phyloP scores from a whole-genome alignment of 768 basidiomycete species.

The Phanerochaete sordida region DNA sequence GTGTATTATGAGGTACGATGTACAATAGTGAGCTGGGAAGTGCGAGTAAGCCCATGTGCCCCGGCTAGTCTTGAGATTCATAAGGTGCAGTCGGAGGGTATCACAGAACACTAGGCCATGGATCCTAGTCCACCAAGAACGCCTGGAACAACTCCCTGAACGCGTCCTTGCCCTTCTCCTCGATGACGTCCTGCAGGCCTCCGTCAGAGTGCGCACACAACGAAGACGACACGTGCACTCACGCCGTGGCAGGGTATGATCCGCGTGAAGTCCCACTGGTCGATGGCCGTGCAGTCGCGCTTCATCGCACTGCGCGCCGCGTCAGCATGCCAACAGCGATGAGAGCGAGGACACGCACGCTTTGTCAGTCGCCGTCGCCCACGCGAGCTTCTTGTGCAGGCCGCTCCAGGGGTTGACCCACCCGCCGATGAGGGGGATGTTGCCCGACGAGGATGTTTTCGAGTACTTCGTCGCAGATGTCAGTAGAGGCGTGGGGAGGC shows the following conservation, averaged over 20 bases:
- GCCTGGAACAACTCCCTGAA: conserved; percentile 29
- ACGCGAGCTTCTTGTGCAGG: conserved; percentile 25
- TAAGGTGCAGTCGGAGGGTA: not conserved
- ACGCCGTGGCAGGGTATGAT: conserved; percentile 74
- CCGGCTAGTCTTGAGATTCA: too few relatives aligned
- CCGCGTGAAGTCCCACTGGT: conserved; percentile 68
- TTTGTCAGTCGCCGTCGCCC: conserved; percentile 23
- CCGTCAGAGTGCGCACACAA: not conserved
- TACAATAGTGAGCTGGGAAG: too few relatives aligned
- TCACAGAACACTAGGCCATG: not conserved
- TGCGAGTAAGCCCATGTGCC: too few relatives aligned
- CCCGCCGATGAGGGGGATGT: conserved; percentile 19
- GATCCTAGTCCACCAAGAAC: conserved; percentile 19
- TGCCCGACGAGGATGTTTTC: conserved; percentile 26
- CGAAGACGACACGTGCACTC: conserved; percentile 16
- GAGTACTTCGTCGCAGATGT: conserved; percentile 40
- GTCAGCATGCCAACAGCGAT: not conserved
- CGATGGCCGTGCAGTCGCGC: conserved; percentile 59
- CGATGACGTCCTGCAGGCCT: conserved; percentile 40
- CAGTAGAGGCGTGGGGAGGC: too few relatives aligned
- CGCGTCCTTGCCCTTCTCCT: conserved; percentile 42
- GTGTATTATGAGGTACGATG: too few relatives aligned
- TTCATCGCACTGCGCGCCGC: conserved; percentile 44
- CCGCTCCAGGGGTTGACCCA: conserved; percentile 20
- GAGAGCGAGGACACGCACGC: conserved; percentile 14